phyloP scores from a whole-genome alignment of 1,284 basidiomycete genomes.

The Xerocomus alliaceus region DNA sequence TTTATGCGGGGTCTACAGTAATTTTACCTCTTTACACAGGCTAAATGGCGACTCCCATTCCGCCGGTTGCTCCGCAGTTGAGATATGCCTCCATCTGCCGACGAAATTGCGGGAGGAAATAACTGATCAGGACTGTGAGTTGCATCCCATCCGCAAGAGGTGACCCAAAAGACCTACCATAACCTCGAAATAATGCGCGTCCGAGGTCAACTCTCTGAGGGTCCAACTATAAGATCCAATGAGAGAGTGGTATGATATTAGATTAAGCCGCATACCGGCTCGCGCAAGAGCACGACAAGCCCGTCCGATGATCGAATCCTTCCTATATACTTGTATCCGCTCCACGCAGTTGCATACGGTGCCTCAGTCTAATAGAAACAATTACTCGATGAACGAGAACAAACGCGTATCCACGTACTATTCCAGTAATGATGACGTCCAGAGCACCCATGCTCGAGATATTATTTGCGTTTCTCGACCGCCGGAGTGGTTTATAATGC shows the following conservation, averaged over 20 bases:
- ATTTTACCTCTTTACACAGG: slow-evolving; percentile 46
- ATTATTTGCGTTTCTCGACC: slow-evolving; percentile 18
- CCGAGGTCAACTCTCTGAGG: slow-evolving; percentile 41
- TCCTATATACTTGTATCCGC: slow-evolving; percentile 44
- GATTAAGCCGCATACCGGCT: slow-evolving; percentile 47
- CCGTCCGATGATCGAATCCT: slow-evolving; percentile 44
- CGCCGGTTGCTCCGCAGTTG: slow-evolving; percentile 42
- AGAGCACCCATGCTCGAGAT: slow-evolving; percentile 19
- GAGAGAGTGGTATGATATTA: neutral
- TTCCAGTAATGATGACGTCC: slow-evolving; percentile 59
- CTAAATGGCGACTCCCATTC: slow-evolving; percentile 60
- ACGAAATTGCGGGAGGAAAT: slow-evolving; percentile 57
- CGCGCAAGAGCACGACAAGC: slow-evolving; percentile 45
- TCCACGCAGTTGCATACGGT: slow-evolving; percentile 56
- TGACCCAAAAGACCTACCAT: slow-evolving; percentile 42
- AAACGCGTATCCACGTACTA: slow-evolving; percentile 44
- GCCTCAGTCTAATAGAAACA: slow-evolving; percentile 50
- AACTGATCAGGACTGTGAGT: slow-evolving; percentile 42
- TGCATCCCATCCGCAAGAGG: neutral
- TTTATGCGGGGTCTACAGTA: slow-evolving; percentile 15
- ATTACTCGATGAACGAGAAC: slow-evolving; percentile 14
- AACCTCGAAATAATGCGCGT: slow-evolving; percentile 54
- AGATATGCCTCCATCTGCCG: slow-evolving; percentile 51
- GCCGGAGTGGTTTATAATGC: slow-evolving; percentile 40
- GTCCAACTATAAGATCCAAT: slow-evolving; percentile 29